phyloP scores from a whole-genome alignment of 176 grass and related monocot species.

The Eleusine indica region DNA sequence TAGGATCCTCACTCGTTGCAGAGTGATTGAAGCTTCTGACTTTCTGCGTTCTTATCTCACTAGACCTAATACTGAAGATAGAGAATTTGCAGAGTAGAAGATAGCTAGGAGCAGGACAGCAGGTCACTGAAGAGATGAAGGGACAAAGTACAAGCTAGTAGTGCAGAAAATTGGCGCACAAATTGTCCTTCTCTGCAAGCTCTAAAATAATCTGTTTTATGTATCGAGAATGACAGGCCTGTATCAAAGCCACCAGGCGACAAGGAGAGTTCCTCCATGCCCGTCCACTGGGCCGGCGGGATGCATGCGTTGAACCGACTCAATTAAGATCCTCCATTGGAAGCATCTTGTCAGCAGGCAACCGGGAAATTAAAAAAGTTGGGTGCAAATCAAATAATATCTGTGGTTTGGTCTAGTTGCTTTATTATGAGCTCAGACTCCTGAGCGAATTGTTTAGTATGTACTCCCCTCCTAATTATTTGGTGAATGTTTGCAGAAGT shows the following conservation, averaged over 20 bases:
- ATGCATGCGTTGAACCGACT: background rate
- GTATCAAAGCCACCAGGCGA: slow-evolving; percentile 8
- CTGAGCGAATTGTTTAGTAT: background rate
- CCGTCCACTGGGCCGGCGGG: background rate
- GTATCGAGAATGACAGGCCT: background rate
- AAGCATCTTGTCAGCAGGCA: background rate
- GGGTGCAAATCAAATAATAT: background rate
- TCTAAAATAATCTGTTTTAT: background rate
- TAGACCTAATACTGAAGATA: too few species aligned
- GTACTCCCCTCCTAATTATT: background rate
- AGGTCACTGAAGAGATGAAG: too few species aligned
- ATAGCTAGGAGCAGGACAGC: too few species aligned
- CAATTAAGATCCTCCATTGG: background rate
- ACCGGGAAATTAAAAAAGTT: background rate
- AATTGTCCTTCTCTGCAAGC: background rate
- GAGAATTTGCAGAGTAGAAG: too few species aligned
- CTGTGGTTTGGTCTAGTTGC: background rate
- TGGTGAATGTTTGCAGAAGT: background rate
- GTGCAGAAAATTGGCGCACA: background rate
- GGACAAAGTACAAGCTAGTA: background rate
- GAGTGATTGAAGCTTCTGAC: background rate
- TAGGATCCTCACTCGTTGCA: background rate
- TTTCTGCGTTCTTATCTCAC: background rate
- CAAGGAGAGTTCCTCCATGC: background rate
- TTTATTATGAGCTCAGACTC: background rate